Evolutionary conservation across 495 filamentous ascomycete species (phyloP).

Genomic region (Neurospora tetraspora): DNA sequence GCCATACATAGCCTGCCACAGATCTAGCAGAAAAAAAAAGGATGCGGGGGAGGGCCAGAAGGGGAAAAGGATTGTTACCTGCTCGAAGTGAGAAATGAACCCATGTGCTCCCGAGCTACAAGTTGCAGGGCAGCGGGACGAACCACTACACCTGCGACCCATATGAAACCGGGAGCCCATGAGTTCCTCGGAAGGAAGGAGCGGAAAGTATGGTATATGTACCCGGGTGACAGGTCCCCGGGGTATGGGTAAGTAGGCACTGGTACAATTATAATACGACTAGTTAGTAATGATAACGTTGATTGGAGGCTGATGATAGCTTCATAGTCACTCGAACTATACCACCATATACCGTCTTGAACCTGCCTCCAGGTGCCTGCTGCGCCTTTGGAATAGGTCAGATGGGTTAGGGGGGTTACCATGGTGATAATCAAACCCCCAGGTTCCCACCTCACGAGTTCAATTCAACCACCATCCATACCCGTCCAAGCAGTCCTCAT

Average conservation of each 20-base stretch:
- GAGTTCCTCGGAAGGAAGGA: neutral
- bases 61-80: neutral
- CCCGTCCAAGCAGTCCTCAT: neutral
- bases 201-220: neutral
- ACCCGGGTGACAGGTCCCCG: neutral
- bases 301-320: too few species aligned
- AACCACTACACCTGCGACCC: neutral
- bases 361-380: too few species aligned
- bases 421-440: too few species aligned
- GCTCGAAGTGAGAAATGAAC: neutral
- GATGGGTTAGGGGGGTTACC: too few species aligned
- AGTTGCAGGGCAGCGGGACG: neutral
- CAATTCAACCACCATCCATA: neutral
- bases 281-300: too few species aligned
- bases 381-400: too few species aligned
- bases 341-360: too few species aligned
- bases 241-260: too few species aligned
- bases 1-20: too few species aligned
- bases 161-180: neutral
- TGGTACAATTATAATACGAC: too few species aligned
- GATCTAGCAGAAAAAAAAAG: neutral
- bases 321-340: too few species aligned
- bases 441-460: too few species aligned
- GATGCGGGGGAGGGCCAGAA: fast-evolving
- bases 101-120: neutral